Base-by-base conservation (phyloP, 768 basidiomycete species). In the Holtermanniella nyarrowii region DNA sequence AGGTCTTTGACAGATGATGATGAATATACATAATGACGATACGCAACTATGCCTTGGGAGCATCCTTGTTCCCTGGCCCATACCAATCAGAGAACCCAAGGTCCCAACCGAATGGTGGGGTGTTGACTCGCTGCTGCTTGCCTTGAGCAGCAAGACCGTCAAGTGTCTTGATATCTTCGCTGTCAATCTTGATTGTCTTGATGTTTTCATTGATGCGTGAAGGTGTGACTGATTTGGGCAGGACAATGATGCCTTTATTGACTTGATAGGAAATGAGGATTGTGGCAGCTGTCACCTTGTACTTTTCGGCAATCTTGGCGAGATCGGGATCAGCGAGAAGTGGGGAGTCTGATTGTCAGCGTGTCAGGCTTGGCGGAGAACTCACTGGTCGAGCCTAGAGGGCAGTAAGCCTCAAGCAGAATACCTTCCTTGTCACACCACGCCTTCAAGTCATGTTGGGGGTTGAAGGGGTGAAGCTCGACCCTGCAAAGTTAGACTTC, bases 321-420 rank as follows among this genome's bases (percentile, higher is more conserved):
- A 88, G 80, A 25, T 79, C 72, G 13, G 76, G 74, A 66, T 87
- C 80, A 44, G 72, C 70, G 56, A 83, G 74, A 20, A 88, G 76
- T 14, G 83, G 85, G 0, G 83, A 81, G 61, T 78, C 75, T 58
- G 82, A 82, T 84, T 37, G 20, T 50, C 57, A 37, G 56, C 23
- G 47, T 37, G 31, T 14, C n/a, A 3, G 5, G 14, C 23, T 26
- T 13, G 22, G 20, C 18, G 14, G 20, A 22, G 26, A 25, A 47
- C 4, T 13, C 26, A 83, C 82, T 62, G 73, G 86, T 88, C 75
- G 88, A 84, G 42, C 88, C 87, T 2, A 89, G 80, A 4, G 86
- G 86, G 1, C 83, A 88, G 74, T 86, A 88, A 5, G 85, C 83
- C 18, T 85, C 83, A 52, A 89, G 69, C 57, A 84, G 81, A 64